Conservation (phyloP, 2,329 filamentous ascomycete genomes). For the Arthrinium puccinioides region DNA sequence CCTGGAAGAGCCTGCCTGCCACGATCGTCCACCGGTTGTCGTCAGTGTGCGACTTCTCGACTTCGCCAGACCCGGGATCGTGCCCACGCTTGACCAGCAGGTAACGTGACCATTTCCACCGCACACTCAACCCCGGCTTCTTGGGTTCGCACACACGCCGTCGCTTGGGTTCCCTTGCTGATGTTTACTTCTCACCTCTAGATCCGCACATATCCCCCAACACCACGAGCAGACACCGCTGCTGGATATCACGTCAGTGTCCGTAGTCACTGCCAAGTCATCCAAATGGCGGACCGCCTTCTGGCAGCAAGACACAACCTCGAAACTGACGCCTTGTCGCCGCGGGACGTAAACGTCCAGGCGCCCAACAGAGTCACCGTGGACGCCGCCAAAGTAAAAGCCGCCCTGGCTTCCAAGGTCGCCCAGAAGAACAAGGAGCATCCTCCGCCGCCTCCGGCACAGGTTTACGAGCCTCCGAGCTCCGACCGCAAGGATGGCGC, state of each 20-base stretch:
- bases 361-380: constrained; percentile 27
- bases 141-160: too few species aligned
- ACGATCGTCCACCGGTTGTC: too few species aligned
- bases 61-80: too few species aligned
- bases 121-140: too few species aligned
- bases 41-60: too few species aligned
- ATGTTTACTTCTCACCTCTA: too few species aligned
- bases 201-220: neutral
- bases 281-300: constrained; percentile 38
- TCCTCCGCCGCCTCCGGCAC: constrained; percentile 54
- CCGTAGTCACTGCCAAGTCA: constrained; percentile 2
- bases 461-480: constrained; percentile 57
- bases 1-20: too few species aligned
- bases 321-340: constrained; percentile 58
- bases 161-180: too few species aligned
- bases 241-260: constrained; percentile 5
- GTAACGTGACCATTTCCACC: too few species aligned
- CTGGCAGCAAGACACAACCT: constrained; percentile 40
- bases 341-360: constrained; percentile 57
- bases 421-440: constrained; percentile 55
- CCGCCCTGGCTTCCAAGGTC: constrained; percentile 28
- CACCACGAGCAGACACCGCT: constrained; percentile 7
- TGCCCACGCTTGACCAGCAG: too few species aligned
- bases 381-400: constrained; percentile 41
- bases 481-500: constrained; percentile 62